Conservation (phyloP, 139 green algal species). For the Chlamydomonas incerta region DNA sequence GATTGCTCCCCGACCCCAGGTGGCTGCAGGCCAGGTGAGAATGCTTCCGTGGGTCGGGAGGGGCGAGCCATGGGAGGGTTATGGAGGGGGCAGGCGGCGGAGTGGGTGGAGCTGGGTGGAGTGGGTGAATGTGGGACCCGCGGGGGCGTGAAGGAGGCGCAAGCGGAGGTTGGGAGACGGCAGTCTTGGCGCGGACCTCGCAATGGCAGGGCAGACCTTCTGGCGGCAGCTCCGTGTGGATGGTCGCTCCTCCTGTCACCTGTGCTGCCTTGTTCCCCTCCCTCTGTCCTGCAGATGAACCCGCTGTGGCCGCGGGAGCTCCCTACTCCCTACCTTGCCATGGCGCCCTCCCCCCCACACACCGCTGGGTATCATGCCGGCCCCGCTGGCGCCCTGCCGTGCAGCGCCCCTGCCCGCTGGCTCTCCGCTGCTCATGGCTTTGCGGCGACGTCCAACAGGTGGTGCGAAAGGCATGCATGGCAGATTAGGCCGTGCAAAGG, state of each 20-base stretch:
- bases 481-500: background rate
- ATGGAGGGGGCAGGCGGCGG: background rate
- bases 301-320: background rate
- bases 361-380: too few relatives aligned
- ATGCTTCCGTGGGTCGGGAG: background rate
- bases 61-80: background rate
- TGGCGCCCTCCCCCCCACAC: too few relatives aligned
- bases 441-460: background rate
- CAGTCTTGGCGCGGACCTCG: background rate
- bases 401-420: background rate
- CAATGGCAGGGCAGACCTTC: background rate
- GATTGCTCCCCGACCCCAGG: background rate
- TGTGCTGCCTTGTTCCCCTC: background rate
- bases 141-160: background rate
- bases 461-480: background rate
- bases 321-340: too few relatives aligned
- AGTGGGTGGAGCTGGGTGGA: background rate
- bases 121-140: background rate
- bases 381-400: too few relatives aligned
- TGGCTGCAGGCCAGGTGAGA: too few relatives aligned
- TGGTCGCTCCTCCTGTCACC: background rate
- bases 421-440: background rate
- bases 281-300: background rate
- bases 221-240: background rate
- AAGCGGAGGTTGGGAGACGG: background rate